phyloP scores from a whole-genome alignment of 2,329 filamentous ascomycete species.

The Bipolaris cookei region DNA sequence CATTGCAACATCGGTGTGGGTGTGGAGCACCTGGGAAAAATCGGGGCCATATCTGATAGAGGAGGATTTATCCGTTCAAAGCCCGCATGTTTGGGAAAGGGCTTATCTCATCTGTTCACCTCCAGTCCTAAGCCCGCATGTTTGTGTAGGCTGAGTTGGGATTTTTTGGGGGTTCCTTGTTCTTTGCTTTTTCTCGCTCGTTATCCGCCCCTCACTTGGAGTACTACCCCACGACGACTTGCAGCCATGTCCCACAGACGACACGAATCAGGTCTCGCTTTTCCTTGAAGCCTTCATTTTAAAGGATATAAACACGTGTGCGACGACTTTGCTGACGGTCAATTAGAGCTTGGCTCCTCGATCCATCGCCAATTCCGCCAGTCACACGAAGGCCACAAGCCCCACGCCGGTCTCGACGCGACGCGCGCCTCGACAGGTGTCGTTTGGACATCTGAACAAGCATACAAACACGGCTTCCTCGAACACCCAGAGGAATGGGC shows the following conservation, averaged over 20 bases:
- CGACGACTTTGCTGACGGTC: background rate
- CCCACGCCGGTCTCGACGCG: conserved; percentile 89
- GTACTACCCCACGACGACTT: background rate
- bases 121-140: background rate
- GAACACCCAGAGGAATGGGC: conserved; percentile 86
- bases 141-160: background rate
- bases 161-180: background rate
- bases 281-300: background rate
- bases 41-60: background rate
- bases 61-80: background rate
- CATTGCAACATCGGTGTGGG: background rate
- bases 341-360: conserved; percentile 76
- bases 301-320: background rate
- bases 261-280: conserved; percentile 16
- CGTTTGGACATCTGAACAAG: conserved; percentile 89
- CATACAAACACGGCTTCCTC: conserved; percentile 84
- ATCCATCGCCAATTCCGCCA: conserved; percentile 88
- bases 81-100: background rate
- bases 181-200: background rate
- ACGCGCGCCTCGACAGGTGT: conserved; percentile 90
- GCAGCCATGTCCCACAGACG: conserved; percentile 8
- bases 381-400: conserved; percentile 88
- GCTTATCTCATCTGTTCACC: background rate
- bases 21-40: conserved; percentile 1
- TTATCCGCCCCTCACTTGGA: background rate